phyloP scores from a whole-genome alignment of 352 stramenopile species.

The Globisporangium heterothallicum region DNA sequence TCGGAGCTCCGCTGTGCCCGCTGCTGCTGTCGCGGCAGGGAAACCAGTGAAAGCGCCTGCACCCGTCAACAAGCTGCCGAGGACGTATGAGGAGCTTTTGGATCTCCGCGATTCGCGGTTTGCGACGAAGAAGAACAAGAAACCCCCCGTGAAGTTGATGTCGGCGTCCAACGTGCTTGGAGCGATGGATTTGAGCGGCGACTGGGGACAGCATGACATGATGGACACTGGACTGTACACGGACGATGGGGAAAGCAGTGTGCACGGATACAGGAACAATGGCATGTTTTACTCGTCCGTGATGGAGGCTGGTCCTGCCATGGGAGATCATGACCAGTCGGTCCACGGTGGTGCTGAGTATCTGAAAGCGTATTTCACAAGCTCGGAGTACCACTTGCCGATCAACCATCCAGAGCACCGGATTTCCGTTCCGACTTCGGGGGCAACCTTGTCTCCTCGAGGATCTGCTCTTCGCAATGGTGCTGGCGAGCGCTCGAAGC shows the following conservation, averaged over 20 bases:
- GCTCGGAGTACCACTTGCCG: conserved; percentile 56
- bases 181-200: conserved; percentile 45
- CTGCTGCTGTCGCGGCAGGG: conserved; percentile 40
- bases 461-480: conserved; percentile 22
- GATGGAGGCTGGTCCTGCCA: conserved; percentile 9
- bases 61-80: conserved; percentile 43
- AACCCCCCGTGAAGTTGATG: conserved; percentile 46
- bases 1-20: conserved; percentile 31
- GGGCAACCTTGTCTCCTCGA: conserved; percentile 37
- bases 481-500: conserved; percentile 33
- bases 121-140: conserved; percentile 79
- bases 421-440: conserved; percentile 38
- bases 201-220: conserved; percentile 36
- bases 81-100: conserved; percentile 75
- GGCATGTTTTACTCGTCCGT: conserved; percentile 30
- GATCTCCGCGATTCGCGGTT: conserved; percentile 71
- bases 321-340: conserved; percentile 34
- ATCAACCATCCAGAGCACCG: conserved; percentile 68
- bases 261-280: conserved; percentile 17
- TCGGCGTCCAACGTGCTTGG: conserved; percentile 37
- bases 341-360: conserved; percentile 73
- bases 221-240: conserved; percentile 19
- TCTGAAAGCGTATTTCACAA: conserved; percentile 66
- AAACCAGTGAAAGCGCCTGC: conserved; percentile 38
- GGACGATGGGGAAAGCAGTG: conserved; percentile 22